A percentile compares a stretch with the other conserved stretches of the same genome.
These are phyloP conservation scores for Cyathus striatus DNA, from an alignment of 768 basidiomycete genomes.

Conservation along the genomic window DNA sequence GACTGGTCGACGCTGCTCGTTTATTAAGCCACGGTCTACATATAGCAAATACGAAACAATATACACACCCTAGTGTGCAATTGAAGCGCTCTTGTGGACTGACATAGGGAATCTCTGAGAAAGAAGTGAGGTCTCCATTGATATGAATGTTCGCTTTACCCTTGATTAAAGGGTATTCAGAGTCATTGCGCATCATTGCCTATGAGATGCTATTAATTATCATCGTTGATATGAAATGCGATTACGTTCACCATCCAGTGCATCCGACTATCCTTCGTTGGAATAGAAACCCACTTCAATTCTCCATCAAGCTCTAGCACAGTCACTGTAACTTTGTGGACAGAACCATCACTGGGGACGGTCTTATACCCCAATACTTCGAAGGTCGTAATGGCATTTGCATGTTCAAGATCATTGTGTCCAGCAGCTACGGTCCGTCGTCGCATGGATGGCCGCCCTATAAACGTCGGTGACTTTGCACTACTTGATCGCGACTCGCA, in stretches of 20 bases:
- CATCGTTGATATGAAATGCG: neutral
- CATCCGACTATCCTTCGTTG: conserved; percentile 25
- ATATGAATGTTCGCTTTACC: conserved; percentile 34
- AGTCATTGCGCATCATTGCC: conserved; percentile 34
- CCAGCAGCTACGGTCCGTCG: too few relatives aligned
- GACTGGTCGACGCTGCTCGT: conserved; percentile 32
- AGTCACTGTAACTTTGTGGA: conserved; percentile 29
- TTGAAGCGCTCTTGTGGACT: conserved; percentile 34
- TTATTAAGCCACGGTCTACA: neutral
- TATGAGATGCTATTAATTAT: conserved; percentile 7
- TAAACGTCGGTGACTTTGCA: too few relatives aligned
- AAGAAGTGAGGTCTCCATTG: conserved; percentile 35
- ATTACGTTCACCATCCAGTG: conserved; percentile 21
- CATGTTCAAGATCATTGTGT: too few relatives aligned
- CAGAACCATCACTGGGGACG: conserved; percentile 25
- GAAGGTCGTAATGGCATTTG: conserved; percentile 27
- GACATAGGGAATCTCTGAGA: conserved; percentile 24
- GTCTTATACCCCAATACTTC: conserved; percentile 26
- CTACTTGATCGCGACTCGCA: too few relatives aligned
- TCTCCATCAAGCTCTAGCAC: conserved; percentile 22
- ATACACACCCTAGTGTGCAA: conserved; percentile 31
- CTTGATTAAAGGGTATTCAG: conserved; percentile 28
- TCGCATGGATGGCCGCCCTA: too few relatives aligned
- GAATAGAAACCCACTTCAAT: conserved; percentile 31
- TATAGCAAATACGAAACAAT: neutral